phyloP scores from a whole-genome alignment of 2,329 filamentous ascomycete species.

The Colletotrichum spinosum region DNA sequence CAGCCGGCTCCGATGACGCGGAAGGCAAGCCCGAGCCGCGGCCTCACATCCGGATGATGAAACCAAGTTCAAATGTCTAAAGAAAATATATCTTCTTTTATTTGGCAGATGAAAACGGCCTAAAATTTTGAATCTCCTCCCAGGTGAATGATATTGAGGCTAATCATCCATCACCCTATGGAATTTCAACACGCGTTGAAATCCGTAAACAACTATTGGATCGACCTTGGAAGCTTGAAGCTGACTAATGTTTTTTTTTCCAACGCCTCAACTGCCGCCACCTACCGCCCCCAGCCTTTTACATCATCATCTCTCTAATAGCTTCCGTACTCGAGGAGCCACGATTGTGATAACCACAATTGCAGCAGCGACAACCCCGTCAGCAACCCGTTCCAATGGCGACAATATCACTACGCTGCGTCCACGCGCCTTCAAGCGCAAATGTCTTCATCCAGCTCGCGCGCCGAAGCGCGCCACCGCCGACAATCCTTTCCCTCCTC shows the following conservation, averaged over 20 bases:
- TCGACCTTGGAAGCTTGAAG: neutral
- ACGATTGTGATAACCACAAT: neutral
- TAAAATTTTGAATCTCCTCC: neutral
- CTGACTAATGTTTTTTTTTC: slow-evolving; percentile 26
- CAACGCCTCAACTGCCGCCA: slow-evolving; percentile 25
- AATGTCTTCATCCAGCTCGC: slow-evolving; percentile 56
- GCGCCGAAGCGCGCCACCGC: slow-evolving; percentile 44
- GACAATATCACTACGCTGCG: slow-evolving; percentile 48
- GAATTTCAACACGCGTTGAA: slow-evolving; percentile 10
- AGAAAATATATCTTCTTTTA: neutral
- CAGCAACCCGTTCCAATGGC: slow-evolving; percentile 42
- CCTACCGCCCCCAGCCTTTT: slow-evolving; percentile 36
- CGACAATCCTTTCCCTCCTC: slow-evolving; percentile 52
- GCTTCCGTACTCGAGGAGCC: neutral
- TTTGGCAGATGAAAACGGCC: neutral
- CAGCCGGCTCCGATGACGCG: slow-evolving; percentile 12
- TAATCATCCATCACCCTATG: neutral
- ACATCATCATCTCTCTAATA: slow-evolving; percentile 29
- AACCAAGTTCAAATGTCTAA: neutral
- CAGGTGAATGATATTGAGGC: neutral
- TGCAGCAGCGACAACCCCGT: neutral
- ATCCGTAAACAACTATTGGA: slow-evolving; percentile 29
- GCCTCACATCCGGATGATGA: neutral
- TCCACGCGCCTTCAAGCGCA: slow-evolving; percentile 52
- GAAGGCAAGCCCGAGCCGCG: slow-evolving; percentile 4